phyloP scores from a whole-genome alignment of 2,329 filamentous ascomycete species.

The Hypoxylon sp. region DNA sequence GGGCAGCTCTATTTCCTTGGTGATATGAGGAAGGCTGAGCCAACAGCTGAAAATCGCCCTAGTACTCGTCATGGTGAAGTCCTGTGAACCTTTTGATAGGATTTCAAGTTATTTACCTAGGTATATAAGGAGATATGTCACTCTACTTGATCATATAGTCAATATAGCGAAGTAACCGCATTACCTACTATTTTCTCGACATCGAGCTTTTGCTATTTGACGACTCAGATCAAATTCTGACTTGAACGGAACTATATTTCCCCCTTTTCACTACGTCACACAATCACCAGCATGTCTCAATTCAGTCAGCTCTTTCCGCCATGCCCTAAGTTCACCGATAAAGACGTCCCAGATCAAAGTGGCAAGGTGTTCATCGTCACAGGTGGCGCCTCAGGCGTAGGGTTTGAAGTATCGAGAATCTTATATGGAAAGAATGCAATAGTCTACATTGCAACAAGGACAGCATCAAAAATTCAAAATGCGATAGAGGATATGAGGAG shows the following conservation, averaged over 20 bases:
- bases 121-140: conserved; percentile 1
- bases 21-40: neutral
- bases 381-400: conserved; percentile 31
- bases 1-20: neutral
- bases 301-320: conserved; percentile 26
- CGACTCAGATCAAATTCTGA: neutral
- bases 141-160: neutral
- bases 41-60: neutral
- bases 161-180: neutral
- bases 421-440: conserved; percentile 30
- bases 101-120: neutral
- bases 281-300: conserved; percentile 12
- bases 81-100: no score
- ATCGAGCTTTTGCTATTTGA: neutral
- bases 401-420: conserved; percentile 35
- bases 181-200: no score
- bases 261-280: no score
- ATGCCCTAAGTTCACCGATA: conserved; percentile 31
- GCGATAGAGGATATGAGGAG: conserved; percentile 24
- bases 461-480: conserved; percentile 6
- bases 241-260: neutral
- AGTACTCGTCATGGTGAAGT: neutral
- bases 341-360: conserved; percentile 27
- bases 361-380: conserved; percentile 40
- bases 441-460: conserved; percentile 30